A percentile compares a stretch with the other conserved stretches of the same genome.
Conservation (phyloP, 805 yeast species). For the Ogataea philodendri region DNA sequence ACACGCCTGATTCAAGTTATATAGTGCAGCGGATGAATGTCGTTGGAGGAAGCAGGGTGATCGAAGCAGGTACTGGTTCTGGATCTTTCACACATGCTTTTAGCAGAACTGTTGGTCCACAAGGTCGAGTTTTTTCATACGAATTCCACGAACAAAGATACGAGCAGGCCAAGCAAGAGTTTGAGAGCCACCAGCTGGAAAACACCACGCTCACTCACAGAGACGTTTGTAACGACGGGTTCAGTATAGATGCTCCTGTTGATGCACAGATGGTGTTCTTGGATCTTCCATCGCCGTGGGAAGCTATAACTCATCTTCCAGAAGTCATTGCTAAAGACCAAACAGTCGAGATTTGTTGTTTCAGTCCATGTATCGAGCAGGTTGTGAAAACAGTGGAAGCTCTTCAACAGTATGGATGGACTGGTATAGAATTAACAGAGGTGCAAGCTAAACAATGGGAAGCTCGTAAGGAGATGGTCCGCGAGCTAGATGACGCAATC, state of each 20-base stretch:
- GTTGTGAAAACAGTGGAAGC: constrained; percentile 83
- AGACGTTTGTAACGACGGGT: constrained; percentile 90
- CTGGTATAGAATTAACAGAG: constrained; percentile 86
- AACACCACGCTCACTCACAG: constrained; percentile 74
- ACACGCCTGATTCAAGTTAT: constrained; percentile 91
- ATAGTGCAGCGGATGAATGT: constrained; percentile 80
- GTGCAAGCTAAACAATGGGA: constrained; percentile 81
- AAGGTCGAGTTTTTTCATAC: constrained; percentile 73
- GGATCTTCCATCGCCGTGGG: constrained; percentile 97
- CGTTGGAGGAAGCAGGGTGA: constrained; percentile 69
- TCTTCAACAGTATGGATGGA: constrained; percentile 76
- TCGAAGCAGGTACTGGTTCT: constrained; percentile 98
- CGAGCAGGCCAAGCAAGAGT: constrained; percentile 74
- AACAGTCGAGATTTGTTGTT: constrained; percentile 80
- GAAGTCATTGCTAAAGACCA: constrained; percentile 52
- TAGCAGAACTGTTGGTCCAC: constrained; percentile 66
- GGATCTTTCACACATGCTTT: constrained; percentile 94
- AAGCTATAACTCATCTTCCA: constrained; percentile 76
- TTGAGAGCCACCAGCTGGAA: constrained; percentile 65
- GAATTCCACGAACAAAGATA: constrained; percentile 90
- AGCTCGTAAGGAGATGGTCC: constrained; percentile 83
- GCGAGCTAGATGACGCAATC: constrained; percentile 76
- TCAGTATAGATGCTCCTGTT: constrained; percentile 47
- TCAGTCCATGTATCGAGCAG: constrained; percentile 97
- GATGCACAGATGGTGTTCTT: constrained; percentile 76